phyloP scores from a whole-genome alignment of 371 early-diverging fungal genomes.

The Mucor plumbeus region DNA sequence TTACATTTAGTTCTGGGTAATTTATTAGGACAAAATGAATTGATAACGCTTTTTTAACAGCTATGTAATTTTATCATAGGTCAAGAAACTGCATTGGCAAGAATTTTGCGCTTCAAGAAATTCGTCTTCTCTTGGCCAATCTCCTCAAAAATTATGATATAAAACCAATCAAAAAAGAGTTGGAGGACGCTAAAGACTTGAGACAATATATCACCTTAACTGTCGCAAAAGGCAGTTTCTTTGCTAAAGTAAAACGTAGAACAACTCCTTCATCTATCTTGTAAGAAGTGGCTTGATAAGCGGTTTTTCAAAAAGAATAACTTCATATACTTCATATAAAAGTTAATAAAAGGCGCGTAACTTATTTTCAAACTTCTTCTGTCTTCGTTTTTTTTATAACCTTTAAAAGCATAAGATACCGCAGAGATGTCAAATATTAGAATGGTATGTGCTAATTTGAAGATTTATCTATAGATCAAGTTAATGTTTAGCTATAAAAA shows the following conservation, averaged over 20 bases:
- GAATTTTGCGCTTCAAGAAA: conserved; percentile 3
- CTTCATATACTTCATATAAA: neutral
- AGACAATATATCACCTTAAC: neutral
- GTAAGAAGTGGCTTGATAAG: neutral
- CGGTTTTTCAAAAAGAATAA: neutral
- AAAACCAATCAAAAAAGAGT: neutral
- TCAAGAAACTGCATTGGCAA: conserved; percentile 8
- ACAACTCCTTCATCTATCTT: neutral
- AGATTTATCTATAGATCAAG: too few relatives aligned
- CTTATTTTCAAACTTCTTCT: neutral
- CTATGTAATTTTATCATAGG: neutral
- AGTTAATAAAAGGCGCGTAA: conserved; percentile 4
- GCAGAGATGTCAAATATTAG: conserved; percentile 35
- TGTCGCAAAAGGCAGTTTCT: neutral
- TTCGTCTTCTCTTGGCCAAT: conserved; percentile 1
- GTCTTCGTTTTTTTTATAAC: neutral
- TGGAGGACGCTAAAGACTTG: neutral
- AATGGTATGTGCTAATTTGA: conserved; percentile 23
- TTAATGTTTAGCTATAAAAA: neutral
- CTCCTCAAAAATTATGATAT: conserved; percentile 1
- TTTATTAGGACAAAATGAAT: neutral
- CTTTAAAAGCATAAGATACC: conserved; percentile 3
- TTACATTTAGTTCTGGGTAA: conserved; percentile 4
- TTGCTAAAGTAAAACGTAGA: neutral
- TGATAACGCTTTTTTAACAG: neutral